A percentile compares a stretch with the other conserved stretches of the same genome.
phyloP scores from a whole-genome alignment of 352 stramenopile species.

The Sclerospora graminicola region DNA sequence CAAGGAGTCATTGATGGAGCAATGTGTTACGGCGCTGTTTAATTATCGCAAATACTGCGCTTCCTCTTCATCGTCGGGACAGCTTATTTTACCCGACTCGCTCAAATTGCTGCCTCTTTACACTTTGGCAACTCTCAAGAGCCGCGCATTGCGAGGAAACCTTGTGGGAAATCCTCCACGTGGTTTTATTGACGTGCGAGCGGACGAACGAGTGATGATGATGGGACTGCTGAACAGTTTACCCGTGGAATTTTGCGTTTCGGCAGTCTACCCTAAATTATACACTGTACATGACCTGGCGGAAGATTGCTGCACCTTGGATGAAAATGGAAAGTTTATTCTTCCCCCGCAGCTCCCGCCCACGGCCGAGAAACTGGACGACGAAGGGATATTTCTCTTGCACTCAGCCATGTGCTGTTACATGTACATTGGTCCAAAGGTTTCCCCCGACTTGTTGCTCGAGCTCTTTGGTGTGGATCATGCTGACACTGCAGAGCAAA shows the following conservation, averaged over 20 bases:
- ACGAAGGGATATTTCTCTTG: conserved; percentile 80
- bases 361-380: conserved; percentile 80
- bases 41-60: conserved; percentile 89
- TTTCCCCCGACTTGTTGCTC: conserved; percentile 48
- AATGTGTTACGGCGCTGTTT: conserved; percentile 82
- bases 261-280: conserved; percentile 80
- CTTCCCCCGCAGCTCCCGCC: conserved; percentile 63
- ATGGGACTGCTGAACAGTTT: conserved; percentile 73
- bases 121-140: conserved; percentile 82
- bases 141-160: conserved; percentile 76
- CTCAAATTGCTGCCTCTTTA: conserved; percentile 87
- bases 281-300: conserved; percentile 83
- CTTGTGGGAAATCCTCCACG: conserved; percentile 64
- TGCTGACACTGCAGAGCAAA: conserved; percentile 65
- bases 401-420: conserved; percentile 83
- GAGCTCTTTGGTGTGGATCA: conserved; percentile 81
- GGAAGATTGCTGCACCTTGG: conserved; percentile 65
- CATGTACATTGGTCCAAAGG: conserved; percentile 80
- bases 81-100: conserved; percentile 88
- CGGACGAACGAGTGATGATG: conserved; percentile 83
- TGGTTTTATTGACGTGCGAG: conserved; percentile 77
- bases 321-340: conserved; percentile 74
- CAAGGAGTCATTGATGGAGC: conserved; percentile 73
- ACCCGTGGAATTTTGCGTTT: conserved; percentile 76
- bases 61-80: conserved; percentile 79